Evolutionary conservation across 2,329 filamentous ascomycete species (phyloP).

Genomic region (Monilinia aucupariae): DNA sequence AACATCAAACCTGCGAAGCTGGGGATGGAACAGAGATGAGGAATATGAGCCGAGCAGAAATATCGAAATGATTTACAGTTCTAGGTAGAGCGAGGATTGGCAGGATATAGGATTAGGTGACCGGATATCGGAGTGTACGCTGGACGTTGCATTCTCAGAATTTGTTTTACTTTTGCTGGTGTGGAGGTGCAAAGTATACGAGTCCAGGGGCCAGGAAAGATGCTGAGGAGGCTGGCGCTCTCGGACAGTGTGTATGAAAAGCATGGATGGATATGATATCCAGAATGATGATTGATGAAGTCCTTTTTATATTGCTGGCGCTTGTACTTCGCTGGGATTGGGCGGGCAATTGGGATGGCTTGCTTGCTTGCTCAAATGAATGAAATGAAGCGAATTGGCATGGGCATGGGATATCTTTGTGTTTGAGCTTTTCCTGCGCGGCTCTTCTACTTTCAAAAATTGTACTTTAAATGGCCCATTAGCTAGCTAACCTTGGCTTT

Average conservation of each 20-base stretch:
- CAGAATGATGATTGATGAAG: constrained; percentile 11
- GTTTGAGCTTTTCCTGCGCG: constrained; percentile 4
- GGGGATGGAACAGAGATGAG: neutral
- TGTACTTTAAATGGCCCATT: neutral
- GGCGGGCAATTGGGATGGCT: neutral
- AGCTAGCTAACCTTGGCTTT: constrained; percentile 2
- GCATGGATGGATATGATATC: neutral
- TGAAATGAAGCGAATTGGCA: neutral
- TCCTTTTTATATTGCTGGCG: constrained; percentile 4
- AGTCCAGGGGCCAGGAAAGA: neutral
- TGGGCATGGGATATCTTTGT: neutral
- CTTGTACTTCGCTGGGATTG: constrained; percentile 7
- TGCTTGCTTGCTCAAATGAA: neutral
- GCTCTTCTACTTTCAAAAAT: constrained; percentile 9
- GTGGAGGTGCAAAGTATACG: neutral
- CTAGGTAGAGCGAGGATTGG: neutral
- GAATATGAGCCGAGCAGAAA: neutral
- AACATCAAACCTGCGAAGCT: neutral
- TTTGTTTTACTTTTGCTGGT: constrained; percentile 9
- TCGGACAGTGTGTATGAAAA: neutral
- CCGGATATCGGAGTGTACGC: constrained; percentile 23
- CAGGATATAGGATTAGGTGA: neutral
- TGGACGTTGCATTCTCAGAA: constrained; percentile 27
- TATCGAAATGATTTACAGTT: neutral
- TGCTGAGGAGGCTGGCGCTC: constrained; percentile 5